phyloP scores from a whole-genome alignment of 2,329 filamentous ascomycete genomes.

The Raffaelea ambrosiae region DNA sequence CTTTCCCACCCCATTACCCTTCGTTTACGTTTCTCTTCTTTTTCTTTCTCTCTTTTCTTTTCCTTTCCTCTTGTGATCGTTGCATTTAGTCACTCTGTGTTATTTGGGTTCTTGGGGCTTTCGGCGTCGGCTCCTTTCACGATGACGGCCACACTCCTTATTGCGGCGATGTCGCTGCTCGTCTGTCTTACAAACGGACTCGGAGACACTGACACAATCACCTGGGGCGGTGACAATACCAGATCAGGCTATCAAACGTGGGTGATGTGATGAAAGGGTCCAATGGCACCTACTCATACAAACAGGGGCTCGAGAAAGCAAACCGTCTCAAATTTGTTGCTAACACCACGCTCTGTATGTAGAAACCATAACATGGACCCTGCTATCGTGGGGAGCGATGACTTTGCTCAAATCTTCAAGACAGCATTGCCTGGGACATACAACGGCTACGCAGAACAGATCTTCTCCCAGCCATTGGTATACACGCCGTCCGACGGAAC shows the following conservation, averaged over 20 bases:
- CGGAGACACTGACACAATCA: slow-evolving; percentile 45
- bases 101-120: not conserved
- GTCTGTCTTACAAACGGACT: slow-evolving; percentile 25
- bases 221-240: slow-evolving; percentile 50
- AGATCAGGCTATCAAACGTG: slow-evolving; percentile 45
- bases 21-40: not conserved
- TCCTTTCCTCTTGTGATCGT: not conserved
- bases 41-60: not conserved
- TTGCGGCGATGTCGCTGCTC: slow-evolving; percentile 20
- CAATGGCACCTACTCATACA: too few species aligned
- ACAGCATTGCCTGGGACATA: slow-evolving; percentile 43
- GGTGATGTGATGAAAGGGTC: slow-evolving; percentile 10
- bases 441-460: slow-evolving; percentile 38
- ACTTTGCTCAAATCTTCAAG: slow-evolving; percentile 48
- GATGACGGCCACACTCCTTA: slow-evolving; percentile 4
- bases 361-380: slow-evolving; percentile 57
- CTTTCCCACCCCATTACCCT: too few species aligned
- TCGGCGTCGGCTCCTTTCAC: not conserved
- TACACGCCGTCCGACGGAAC: slow-evolving; percentile 30
- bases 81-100: not conserved
- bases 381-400: slow-evolving; percentile 42
- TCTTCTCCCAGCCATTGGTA: slow-evolving; percentile 42
- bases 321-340: too few species aligned
- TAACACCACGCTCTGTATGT: not conserved
- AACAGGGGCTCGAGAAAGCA: too few species aligned